phyloP scores from a whole-genome alignment of 2,329 filamentous ascomycete genomes.

The Metarhizium robertsii region DNA sequence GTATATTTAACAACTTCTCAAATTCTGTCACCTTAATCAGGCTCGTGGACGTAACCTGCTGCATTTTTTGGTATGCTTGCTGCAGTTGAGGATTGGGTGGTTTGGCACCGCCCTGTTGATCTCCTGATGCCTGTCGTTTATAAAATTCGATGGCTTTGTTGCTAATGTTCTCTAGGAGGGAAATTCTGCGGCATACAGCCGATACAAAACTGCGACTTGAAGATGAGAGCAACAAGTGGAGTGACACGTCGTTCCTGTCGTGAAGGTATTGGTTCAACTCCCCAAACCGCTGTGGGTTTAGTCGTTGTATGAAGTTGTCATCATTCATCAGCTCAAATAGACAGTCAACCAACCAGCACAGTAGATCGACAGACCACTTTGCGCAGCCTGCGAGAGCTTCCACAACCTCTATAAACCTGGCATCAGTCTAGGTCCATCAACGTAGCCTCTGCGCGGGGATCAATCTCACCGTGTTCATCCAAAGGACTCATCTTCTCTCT shows the following conservation, averaged over 20 bases:
- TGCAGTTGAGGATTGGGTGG: slow-evolving; percentile 44
- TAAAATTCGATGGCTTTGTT: slow-evolving; percentile 41
- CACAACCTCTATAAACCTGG: slow-evolving; percentile 52
- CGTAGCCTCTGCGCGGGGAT: background rate
- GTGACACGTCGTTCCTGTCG: slow-evolving; percentile 44
- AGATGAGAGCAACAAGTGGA: slow-evolving; percentile 62
- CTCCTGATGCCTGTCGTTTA: slow-evolving; percentile 31
- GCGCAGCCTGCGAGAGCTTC: slow-evolving; percentile 64
- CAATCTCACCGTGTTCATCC: slow-evolving; percentile 43
- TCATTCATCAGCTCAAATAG: slow-evolving; percentile 48
- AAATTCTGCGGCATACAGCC: slow-evolving; percentile 56
- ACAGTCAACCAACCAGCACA: slow-evolving; percentile 52
- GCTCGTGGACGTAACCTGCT: slow-evolving; percentile 37
- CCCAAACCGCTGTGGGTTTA: slow-evolving; percentile 35
- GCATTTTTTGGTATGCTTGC: slow-evolving; percentile 45
- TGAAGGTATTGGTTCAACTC: slow-evolving; percentile 44
- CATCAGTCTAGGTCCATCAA: slow-evolving; percentile 6
- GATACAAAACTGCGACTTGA: slow-evolving; percentile 65
- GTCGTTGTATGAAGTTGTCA: slow-evolving; percentile 37
- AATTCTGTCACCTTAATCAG: slow-evolving; percentile 52
- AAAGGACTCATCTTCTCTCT: slow-evolving; percentile 49
- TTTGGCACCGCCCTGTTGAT: slow-evolving; percentile 27
- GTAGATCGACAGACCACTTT: slow-evolving; percentile 68
- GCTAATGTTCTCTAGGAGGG: slow-evolving; percentile 43
- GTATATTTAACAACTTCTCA: slow-evolving; percentile 46